These are phyloP conservation scores for Selaginella moellendorffii DNA, from an alignment of 75 land plant species.

Conservation along the genomic window DNA sequence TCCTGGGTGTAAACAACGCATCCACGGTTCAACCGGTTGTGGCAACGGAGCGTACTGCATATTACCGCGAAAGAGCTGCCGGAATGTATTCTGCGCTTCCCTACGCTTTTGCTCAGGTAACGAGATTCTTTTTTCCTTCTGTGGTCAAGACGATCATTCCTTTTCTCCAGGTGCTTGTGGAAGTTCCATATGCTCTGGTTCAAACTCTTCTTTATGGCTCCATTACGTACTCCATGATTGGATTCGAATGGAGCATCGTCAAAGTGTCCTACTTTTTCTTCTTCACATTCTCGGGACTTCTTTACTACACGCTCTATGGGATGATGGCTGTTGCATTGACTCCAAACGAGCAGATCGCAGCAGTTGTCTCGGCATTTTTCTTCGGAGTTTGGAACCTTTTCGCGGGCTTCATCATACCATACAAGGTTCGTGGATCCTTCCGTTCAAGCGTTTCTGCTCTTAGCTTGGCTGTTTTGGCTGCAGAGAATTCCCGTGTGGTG, in stretches of 20 bases:
- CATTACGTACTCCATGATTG: conserved; percentile 42
- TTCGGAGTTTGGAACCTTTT: conserved; percentile 46
- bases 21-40: too few species aligned
- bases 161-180: conserved; percentile 33
- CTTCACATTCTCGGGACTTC: conserved; percentile 31
- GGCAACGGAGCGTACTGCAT: too few species aligned
- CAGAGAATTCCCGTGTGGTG: conserved; percentile 70
- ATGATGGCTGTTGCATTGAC: conserved; percentile 47
- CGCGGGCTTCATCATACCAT: conserved; percentile 51
- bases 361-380: conserved; percentile 32
- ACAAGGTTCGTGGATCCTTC: not conserved
- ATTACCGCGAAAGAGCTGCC: too few species aligned
- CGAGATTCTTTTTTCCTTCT: too few species aligned
- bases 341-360: conserved; percentile 33
- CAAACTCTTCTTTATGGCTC: conserved; percentile 31
- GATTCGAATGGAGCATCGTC: conserved; percentile 30
- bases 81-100: too few species aligned
- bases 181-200: conserved; percentile 36
- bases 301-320: conserved; percentile 51
- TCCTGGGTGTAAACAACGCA: too few species aligned
- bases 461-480: not conserved
- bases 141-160: too few species aligned
- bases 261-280: conserved; percentile 49
- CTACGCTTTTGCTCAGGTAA: too few species aligned
- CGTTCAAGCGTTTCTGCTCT: not conserved